Base-by-base conservation (phyloP, 2,329 filamentous ascomycete genomes). In the Fusarium udum region DNA sequence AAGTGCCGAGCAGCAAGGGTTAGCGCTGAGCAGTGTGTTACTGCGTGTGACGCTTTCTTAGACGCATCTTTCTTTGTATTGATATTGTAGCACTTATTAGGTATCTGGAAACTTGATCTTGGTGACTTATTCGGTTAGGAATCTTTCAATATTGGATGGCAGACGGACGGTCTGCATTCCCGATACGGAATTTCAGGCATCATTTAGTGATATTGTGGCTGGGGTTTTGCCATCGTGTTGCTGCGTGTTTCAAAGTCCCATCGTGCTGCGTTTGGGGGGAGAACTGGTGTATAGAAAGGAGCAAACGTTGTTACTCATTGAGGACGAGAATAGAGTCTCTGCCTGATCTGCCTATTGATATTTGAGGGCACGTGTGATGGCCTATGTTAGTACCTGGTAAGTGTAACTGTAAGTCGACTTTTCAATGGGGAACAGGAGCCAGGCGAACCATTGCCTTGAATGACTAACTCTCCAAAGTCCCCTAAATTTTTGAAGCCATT, bases 1-100 rank as follows among this genome's bases (percentile, higher is more conserved):
- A 77, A 71, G 72, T 76, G 72, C 74, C 74, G 74, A 73, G 57
- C 40, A 65, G 53, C 74, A 69, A 69, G 74, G 74, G 59, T 72
- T 46, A 59, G 43, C 36, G 74, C 66, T 67, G 65, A 73, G 62
- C 61, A 66, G 55, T 43, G 55, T 43, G 42, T 46, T 56, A 36
- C 55, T 62, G 53, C 48, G 53, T 67, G 75, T 77, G 71, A 75
- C 46, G 55, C 68, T 42, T 43, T 37, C 28, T 53, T 37, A 32
- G 45, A 65, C n/a, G 24, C 36, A 9, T 60, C 34, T 48, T 34
- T 31, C 34, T 48, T 34, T 31, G 28, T 45, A 36, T 28, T 34
- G 18, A 22, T 52, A 51, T 34, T 24, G 31, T 51, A 34, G 58
- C 37, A 51, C 31, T 34, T 40, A n/a, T n/a, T 28, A 48, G 20